These are phyloP conservation scores for Rhodotorula sp. DNA, from an alignment of 1,284 basidiomycete genomes.

Conservation along the genomic window DNA sequence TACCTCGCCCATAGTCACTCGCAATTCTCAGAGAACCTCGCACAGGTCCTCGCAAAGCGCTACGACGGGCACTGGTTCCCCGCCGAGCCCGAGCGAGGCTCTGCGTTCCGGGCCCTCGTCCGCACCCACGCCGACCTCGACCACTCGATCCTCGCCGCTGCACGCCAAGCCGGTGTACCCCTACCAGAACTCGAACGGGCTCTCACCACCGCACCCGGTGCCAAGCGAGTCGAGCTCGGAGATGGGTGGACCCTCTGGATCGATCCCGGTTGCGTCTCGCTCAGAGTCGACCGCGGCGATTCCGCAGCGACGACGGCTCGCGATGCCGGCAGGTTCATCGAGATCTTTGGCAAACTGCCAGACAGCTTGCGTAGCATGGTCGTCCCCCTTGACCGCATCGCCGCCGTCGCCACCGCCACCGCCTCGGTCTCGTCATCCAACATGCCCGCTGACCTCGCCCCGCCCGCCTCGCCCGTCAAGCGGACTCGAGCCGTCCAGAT, in stretches of 20 bases:
- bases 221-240: slow-evolving; percentile 21
- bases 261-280: slow-evolving; percentile 44
- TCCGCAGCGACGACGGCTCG: slow-evolving; percentile 4
- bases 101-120: slow-evolving; percentile 42
- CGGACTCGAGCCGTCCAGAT: slow-evolving; percentile 40
- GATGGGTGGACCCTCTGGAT: slow-evolving; percentile 46
- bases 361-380: slow-evolving; percentile 21
- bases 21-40: slow-evolving; percentile 18
- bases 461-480: slow-evolving; percentile 32
- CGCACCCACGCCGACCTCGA: slow-evolving; percentile 30
- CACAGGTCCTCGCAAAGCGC: slow-evolving; percentile 18
- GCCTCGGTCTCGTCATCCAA: slow-evolving; percentile 16
- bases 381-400: slow-evolving; percentile 22
- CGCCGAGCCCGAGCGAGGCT: slow-evolving; percentile 42
- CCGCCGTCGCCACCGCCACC: not conserved
- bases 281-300: slow-evolving; percentile 38
- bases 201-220: not conserved
- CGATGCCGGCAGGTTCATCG: slow-evolving; percentile 35
- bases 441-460: slow-evolving; percentile 9
- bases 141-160: slow-evolving; percentile 19
- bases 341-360: slow-evolving; percentile 43
- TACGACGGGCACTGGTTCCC: slow-evolving; percentile 43
- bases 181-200: slow-evolving; percentile 6
- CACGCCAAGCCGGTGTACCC: not conserved
- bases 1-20: slow-evolving; percentile 12